phyloP scores from a whole-genome alignment of 768 basidiomycete species.

The Macrolepiota fuliginosa region DNA sequence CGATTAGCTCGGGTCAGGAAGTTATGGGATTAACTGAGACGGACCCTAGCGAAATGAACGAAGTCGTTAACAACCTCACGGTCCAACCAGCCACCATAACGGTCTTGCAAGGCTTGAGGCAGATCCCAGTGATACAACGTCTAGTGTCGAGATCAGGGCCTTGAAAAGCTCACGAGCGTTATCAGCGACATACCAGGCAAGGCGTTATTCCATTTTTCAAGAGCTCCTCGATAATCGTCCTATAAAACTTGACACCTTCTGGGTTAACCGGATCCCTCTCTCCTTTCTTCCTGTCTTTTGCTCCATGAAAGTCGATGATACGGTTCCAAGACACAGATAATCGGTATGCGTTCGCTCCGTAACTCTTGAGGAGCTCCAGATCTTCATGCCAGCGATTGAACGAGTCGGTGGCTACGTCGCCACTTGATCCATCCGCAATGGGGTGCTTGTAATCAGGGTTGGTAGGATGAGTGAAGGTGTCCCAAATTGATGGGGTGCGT shows the following conservation, averaged over 20 bases:
- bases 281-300: conserved; percentile 1
- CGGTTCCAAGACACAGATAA: conserved; percentile 77
- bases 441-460: conserved; percentile 36
- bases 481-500: conserved; percentile 72
- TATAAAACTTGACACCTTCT: conserved; percentile 66
- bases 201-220: conserved; percentile 59
- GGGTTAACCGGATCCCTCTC: conserved; percentile 65
- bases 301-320: conserved; percentile 49
- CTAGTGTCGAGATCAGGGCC: conserved; percentile 25
- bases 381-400: conserved; percentile 56
- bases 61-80: conserved; percentile 64
- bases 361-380: conserved; percentile 54
- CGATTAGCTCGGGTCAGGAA: background rate
- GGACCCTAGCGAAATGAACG: conserved; percentile 53
- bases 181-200: conserved; percentile 44
- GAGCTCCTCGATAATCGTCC: conserved; percentile 62
- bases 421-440: conserved; percentile 59
- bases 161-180: background rate
- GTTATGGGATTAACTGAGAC: background rate
- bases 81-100: conserved; percentile 77
- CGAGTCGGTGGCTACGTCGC: conserved; percentile 55
- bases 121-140: conserved; percentile 80
- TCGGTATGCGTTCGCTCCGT: conserved; percentile 69
- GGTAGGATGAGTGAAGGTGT: conserved; percentile 54
- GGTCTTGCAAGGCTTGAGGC: conserved; percentile 67